Evolutionary conservation across 2,329 filamentous ascomycete species (phyloP).

Genomic region (Cladosporium austrohemisphaericum): DNA sequence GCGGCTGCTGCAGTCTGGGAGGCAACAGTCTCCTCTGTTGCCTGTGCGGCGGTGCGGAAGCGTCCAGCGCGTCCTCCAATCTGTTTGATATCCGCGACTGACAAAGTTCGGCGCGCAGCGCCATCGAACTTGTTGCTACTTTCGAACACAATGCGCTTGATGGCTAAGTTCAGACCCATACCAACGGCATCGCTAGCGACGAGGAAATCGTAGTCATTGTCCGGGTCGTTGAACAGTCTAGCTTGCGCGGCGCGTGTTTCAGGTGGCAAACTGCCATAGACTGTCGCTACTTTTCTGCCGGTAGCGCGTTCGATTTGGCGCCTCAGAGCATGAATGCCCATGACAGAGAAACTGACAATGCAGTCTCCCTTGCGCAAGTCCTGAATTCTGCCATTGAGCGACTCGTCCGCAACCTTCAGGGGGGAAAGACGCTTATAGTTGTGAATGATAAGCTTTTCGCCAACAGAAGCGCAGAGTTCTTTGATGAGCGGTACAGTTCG

Average conservation of each 20-base stretch:
- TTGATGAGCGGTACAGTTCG: conserved; percentile 75
- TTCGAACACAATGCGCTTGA: conserved; percentile 88
- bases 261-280: conserved; percentile 87
- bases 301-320: conserved; percentile 71
- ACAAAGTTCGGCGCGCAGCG: conserved; percentile 53
- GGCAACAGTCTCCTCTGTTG: conserved; percentile 25
- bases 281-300: conserved; percentile 78
- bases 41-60: conserved; percentile 67
- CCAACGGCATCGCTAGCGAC: conserved; percentile 95
- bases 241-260: conserved; percentile 92
- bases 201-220: conserved; percentile 93
- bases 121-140: conserved; percentile 70
- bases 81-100: conserved; percentile 81
- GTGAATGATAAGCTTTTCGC: conserved; percentile 79
- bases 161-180: conserved; percentile 89
- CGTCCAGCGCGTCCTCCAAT: conserved; percentile 91
- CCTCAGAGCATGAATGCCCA: conserved; percentile 78
- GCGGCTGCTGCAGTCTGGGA: conserved; percentile 27
- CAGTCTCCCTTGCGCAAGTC: conserved; percentile 84
- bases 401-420: conserved; percentile 61
- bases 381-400: conserved; percentile 60
- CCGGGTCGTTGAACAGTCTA: conserved; percentile 85
- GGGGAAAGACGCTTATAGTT: conserved; percentile 79
- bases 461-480: conserved; percentile 70
- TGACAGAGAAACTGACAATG: conserved; percentile 78